Evolutionary conservation across 208 protist species (phyloP).

Genomic region (Crithidia brevicula): DNA sequence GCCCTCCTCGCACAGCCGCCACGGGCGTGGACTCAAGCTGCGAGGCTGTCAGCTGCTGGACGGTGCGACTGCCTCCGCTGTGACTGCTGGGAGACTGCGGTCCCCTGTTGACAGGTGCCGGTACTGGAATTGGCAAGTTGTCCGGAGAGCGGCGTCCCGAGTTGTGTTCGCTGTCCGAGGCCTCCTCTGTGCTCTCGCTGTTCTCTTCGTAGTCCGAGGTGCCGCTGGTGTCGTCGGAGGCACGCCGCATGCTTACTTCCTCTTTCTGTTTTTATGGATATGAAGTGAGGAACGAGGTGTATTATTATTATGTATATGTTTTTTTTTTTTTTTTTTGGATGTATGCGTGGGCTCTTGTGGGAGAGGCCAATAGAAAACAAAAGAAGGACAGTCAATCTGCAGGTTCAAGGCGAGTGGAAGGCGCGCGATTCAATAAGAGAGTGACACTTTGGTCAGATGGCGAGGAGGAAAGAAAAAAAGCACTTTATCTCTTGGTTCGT

Average conservation of each 20-base stretch:
- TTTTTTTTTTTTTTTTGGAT: slow-evolving; percentile 12
- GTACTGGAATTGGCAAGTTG: slow-evolving; percentile 22
- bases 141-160: neutral
- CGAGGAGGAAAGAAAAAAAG: too few relatives aligned
- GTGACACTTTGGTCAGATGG: too few relatives aligned
- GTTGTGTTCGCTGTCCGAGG: slow-evolving; percentile 4
- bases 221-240: slow-evolving; percentile 26
- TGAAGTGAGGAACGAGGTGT: too few relatives aligned
- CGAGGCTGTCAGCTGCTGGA: slow-evolving; percentile 5
- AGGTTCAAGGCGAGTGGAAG: too few relatives aligned
- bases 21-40: neutral
- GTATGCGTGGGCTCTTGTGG: too few relatives aligned
- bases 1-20: slow-evolving; percentile 28
- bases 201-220: slow-evolving; percentile 28
- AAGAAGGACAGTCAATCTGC: too few relatives aligned
- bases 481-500: too few relatives aligned
- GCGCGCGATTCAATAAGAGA: too few relatives aligned
- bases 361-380: too few relatives aligned
- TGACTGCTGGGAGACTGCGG: neutral
- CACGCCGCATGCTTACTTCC: slow-evolving; percentile 8
- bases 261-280: neutral
- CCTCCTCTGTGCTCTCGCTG: slow-evolving; percentile 26
- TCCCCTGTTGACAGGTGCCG: neutral
- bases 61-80: slow-evolving; percentile 2
- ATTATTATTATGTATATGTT: neutral